These are phyloP conservation scores for Trametes cinnabarina DNA, from an alignment of 768 basidiomycete species.

Conservation along the genomic window DNA sequence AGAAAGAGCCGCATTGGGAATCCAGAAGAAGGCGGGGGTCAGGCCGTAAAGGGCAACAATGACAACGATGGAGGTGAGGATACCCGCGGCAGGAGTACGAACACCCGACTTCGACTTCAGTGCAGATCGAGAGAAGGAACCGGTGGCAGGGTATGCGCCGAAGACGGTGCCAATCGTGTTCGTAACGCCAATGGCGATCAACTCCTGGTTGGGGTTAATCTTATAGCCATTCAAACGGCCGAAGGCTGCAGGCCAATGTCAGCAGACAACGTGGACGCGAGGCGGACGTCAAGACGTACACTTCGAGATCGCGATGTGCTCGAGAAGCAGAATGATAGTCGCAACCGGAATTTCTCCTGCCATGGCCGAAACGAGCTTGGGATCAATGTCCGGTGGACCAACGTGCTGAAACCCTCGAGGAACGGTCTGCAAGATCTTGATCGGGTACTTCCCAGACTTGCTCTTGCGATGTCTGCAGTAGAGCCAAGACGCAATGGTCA, in stretches of 20 bases:
- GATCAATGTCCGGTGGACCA: slow-evolving; percentile 45
- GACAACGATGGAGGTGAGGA: slow-evolving; percentile 82
- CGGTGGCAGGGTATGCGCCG: slow-evolving; percentile 92
- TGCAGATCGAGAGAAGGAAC: slow-evolving; percentile 98
- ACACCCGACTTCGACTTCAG: slow-evolving; percentile 96
- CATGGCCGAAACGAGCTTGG: slow-evolving; percentile 60
- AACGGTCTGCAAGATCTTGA: slow-evolving; percentile 79
- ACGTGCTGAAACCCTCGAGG: slow-evolving; percentile 78
- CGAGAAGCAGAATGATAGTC: slow-evolving; percentile 85
- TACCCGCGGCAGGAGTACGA: slow-evolving; percentile 90
- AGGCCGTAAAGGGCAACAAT: slow-evolving; percentile 93
- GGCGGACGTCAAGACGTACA: slow-evolving; percentile 46
- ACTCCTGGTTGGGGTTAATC: slow-evolving; percentile 89
- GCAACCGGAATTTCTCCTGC: slow-evolving; percentile 77
- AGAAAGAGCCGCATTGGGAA: slow-evolving; percentile 76
- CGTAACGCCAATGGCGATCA: slow-evolving; percentile 96
- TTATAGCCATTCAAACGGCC: slow-evolving; percentile 95
- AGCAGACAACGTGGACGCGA: neutral
- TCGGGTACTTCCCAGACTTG: slow-evolving; percentile 68
- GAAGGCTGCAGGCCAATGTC: slow-evolving; percentile 58
- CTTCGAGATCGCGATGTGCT: slow-evolving; percentile 97
- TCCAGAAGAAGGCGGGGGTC: slow-evolving; percentile 91
- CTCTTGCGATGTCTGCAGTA: slow-evolving; percentile 65
- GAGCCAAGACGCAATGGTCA: slow-evolving; percentile 87
- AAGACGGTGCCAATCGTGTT: slow-evolving; percentile 91